These are phyloP conservation scores for Teunomyces cretensis DNA, from an alignment of 805 yeast genomes.

Conservation along the genomic window DNA sequence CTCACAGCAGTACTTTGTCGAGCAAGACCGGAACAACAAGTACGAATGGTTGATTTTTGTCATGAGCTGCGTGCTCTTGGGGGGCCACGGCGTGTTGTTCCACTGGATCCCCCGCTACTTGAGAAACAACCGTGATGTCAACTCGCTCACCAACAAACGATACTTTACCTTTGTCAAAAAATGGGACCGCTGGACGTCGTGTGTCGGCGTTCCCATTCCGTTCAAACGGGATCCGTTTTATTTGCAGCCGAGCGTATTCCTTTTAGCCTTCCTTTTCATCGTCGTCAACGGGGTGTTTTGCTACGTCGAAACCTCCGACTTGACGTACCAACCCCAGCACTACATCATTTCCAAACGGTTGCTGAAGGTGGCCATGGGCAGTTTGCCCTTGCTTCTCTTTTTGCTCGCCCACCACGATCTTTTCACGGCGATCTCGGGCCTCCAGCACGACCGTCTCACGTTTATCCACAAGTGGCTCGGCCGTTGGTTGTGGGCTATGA, in stretches of 20 bases:
- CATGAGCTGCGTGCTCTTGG: conserved; percentile 22
- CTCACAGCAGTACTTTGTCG: conserved; percentile 37
- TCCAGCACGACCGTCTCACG: conserved; percentile 38
- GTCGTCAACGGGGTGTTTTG: conserved; percentile 30
- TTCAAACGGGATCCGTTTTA: conserved; percentile 19
- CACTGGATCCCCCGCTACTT: conserved; percentile 41
- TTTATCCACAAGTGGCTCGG: conserved; percentile 48
- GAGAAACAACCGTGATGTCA: conserved; percentile 21
- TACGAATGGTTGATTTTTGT: conserved; percentile 38
- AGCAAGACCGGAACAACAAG: conserved; percentile 32
- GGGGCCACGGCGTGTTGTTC: conserved; percentile 41
- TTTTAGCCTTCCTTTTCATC: conserved; percentile 26
- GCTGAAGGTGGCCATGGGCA: conserved; percentile 40
- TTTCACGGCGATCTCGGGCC: conserved; percentile 39
- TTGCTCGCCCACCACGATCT: conserved; percentile 41
- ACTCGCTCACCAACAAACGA: conserved; percentile 12
- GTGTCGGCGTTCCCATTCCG: conserved; percentile 22
- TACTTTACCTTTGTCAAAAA: conserved; percentile 27
- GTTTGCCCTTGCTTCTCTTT: conserved; percentile 37
- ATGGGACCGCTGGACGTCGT: conserved; percentile 29
- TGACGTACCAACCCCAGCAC: conserved; percentile 36
- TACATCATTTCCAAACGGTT: conserved; percentile 45
- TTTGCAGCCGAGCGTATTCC: conserved; percentile 42
- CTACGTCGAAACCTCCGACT: conserved; percentile 32
- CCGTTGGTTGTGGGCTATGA: conserved; percentile 35